These are phyloP conservation scores for Diddensiella caesifluorescens DNA, from an alignment of 805 yeast species.

Conservation along the genomic window DNA sequence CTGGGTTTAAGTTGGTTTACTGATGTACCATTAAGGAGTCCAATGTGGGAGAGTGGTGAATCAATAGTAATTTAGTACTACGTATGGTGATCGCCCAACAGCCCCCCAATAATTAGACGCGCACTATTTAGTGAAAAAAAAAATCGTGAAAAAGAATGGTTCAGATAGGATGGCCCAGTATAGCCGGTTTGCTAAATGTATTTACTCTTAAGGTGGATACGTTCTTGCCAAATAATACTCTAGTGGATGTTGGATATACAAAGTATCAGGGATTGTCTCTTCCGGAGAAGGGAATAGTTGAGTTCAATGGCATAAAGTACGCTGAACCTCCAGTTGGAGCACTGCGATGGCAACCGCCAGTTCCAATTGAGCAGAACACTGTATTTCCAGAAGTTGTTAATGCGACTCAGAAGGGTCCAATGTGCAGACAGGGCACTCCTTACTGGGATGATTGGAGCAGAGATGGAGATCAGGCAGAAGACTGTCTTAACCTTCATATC, in stretches of 20 bases:
- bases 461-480: conserved; percentile 3
- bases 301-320: conserved; percentile 10
- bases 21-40: no score
- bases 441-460: neutral
- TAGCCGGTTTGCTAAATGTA: no score
- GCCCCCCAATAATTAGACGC: no score
- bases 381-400: neutral
- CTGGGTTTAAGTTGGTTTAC: no score
- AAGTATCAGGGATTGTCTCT: conserved; percentile 4
- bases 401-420: conserved; percentile 7
- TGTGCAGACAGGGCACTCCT: conserved; percentile 1
- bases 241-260: conserved; percentile 3
- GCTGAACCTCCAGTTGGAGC: conserved; percentile 15
- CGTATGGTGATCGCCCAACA: no score
- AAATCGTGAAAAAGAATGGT: no score
- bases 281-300: neutral
- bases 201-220: no score
- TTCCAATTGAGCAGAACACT: conserved; percentile 4
- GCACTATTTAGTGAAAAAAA: no score
- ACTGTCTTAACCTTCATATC: conserved; percentile 12
- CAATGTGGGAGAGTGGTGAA: no score
- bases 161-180: no score
- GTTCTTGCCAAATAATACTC: no score
- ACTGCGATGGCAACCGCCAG: conserved; percentile 13
- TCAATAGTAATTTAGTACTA: no score